Evolutionary conservation across 257 asterid species (phyloP).

Genomic region (Eustoma russellianum): DNA sequence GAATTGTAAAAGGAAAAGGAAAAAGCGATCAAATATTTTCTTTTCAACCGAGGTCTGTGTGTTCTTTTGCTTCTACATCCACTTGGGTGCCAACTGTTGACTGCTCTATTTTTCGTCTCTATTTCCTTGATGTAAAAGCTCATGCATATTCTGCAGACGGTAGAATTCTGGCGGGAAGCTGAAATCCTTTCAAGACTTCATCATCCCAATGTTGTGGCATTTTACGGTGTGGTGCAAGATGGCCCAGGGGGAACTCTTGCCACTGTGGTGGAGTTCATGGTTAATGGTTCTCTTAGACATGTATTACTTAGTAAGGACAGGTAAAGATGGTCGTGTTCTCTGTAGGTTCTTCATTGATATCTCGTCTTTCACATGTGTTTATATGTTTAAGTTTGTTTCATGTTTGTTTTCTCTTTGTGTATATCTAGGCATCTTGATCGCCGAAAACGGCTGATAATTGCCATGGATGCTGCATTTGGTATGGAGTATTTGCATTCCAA

Average conservation of each 20-base stretch:
- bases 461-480: slow-evolving; percentile 97
- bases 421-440: slow-evolving; percentile 79
- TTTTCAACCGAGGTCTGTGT: not conserved
- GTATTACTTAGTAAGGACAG: slow-evolving; percentile 70
- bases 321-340: slow-evolving; percentile 17
- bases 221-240: slow-evolving; percentile 94
- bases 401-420: slow-evolving; percentile 9
- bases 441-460: slow-evolving; percentile 83
- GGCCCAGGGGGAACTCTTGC: slow-evolving; percentile 96
- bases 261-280: slow-evolving; percentile 91
- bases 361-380: not conserved
- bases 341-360: too few relatives aligned
- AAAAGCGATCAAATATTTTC: not conserved
- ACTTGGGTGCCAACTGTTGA: not conserved
- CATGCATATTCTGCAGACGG: slow-evolving; percentile 34
- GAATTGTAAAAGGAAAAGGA: not conserved
- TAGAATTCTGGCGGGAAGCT: slow-evolving; percentile 94
- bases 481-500: slow-evolving; percentile 94
- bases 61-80: not conserved
- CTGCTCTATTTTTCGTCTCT: slow-evolving; percentile 6
- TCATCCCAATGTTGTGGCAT: slow-evolving; percentile 95
- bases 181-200: slow-evolving; percentile 87
- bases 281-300: slow-evolving; percentile 86
- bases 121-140: slow-evolving; percentile 7
- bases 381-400: slow-evolving; percentile 1